Conservation (phyloP, 768 basidiomycete species). For the Amanita polypyramis region DNA sequence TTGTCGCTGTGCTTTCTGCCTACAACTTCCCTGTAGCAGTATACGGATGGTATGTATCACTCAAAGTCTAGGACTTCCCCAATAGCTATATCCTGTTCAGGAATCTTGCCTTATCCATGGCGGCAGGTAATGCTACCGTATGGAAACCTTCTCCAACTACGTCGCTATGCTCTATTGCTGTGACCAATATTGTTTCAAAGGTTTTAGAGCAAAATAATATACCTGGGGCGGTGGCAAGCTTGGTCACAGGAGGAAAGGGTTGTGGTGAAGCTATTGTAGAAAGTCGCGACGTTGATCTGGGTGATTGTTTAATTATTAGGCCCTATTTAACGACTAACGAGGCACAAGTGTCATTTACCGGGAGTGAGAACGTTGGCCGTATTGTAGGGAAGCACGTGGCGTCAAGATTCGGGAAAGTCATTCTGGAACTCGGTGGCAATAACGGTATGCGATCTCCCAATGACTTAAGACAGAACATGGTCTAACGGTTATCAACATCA, state of each 20-base stretch:
- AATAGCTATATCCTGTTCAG: constrained; percentile 24
- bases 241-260: constrained; percentile 77
- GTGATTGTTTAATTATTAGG: constrained; percentile 25
- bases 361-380: constrained; percentile 80
- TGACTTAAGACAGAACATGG: constrained; percentile 11
- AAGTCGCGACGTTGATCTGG: constrained; percentile 66
- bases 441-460: constrained; percentile 49
- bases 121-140: constrained; percentile 85
- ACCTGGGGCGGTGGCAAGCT: constrained; percentile 73
- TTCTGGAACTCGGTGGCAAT: constrained; percentile 92
- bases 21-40: constrained; percentile 97
- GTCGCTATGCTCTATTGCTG: constrained; percentile 82
- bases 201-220: constrained; percentile 78
- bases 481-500: constrained; percentile 19
- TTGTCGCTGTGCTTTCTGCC: constrained; percentile 70
- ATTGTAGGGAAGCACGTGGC: constrained; percentile 84
- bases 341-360: constrained; percentile 81
- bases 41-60: constrained; percentile 62
- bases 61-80: too few species aligned
- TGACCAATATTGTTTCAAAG: constrained; percentile 71
- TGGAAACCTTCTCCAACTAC: constrained; percentile 95
- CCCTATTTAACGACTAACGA: not conserved
- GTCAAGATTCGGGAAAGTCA: constrained; percentile 79
- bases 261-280: constrained; percentile 72
- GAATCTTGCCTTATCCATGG: constrained; percentile 84